Base-by-base conservation (phyloP, 495 filamentous ascomycete genomes). In the Lepidopterella palustris region DNA sequence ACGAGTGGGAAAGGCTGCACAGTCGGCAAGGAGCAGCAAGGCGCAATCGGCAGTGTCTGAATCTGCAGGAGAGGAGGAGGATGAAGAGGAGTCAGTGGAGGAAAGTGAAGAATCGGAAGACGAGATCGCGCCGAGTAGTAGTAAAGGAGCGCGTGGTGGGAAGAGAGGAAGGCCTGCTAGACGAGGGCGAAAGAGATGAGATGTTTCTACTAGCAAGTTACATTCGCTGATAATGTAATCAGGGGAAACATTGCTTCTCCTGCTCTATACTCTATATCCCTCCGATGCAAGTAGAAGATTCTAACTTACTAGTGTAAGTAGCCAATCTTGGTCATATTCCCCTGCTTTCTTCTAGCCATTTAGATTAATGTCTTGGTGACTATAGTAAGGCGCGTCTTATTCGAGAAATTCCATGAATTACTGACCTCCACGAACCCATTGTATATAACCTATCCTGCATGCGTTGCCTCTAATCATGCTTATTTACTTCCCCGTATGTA, bases 81-180 rank as follows among this genome's bases (percentile, higher is more conserved):
- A 64, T 20, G 72, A 71, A 35, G 73, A 65, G 4, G 72, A 72
- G 3, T 65, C 68, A 57, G 65, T 61, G 63, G 62, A 64, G 40
- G 66, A 67, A 68, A 72, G 61, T 57, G 68, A 62, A 59, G 65
- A 71, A 59, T 66, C 61, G 0, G 63, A 62, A 42, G 64, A 60
- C 52, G 55, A 62, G 18, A 49, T 48, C 3, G 64, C 67, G n/a
- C 60, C 60, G 47, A 18, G 18, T 42, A 42, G 35, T 13, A 18
- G 35, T 18, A 42, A 18, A 42, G 47, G 47, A 13, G 47, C 18
- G 20, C 21, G 47, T 2, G 47, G 47, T 15, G 47, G 18, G 26
- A 24, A 24, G 47, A 50, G 47, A 25, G 47, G 47, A 9, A 50
- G 47, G 21, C 18, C 47, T 15, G 25, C 21, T 50, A 50, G 47